Evolutionary conservation across 106 monocot genomes (phyloP).

Genomic region (Dactylorhiza incarnata): DNA sequence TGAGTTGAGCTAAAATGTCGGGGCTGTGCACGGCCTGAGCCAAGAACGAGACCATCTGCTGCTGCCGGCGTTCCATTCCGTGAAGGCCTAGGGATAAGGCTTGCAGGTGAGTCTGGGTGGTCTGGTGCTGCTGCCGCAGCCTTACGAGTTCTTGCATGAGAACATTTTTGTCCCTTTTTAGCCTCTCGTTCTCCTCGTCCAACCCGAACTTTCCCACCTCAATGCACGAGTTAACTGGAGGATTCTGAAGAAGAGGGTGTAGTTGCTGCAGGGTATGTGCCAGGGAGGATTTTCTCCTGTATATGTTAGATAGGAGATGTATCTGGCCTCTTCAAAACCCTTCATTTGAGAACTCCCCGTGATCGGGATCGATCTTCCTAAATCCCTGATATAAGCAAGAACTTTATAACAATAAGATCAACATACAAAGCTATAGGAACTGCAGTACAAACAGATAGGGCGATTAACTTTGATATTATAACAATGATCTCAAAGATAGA

Average conservation of each 20-base stretch:
- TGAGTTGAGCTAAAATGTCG: constrained; percentile 22
- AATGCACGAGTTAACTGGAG: constrained; percentile 30
- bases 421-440: too few species aligned
- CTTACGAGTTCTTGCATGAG: constrained; percentile 73
- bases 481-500: too few species aligned
- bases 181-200: constrained; percentile 54
- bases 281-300: constrained; percentile 34
- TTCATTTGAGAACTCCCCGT: constrained; percentile 80
- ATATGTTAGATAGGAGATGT: constrained; percentile 62
- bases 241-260: constrained; percentile 5
- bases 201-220: constrained; percentile 64
- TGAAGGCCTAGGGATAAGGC: constrained; percentile 56
- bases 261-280: constrained; percentile 8
- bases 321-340: constrained; percentile 65
- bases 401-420: background rate
- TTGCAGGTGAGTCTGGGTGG: constrained; percentile 30
- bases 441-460: too few species aligned
- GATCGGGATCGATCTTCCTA: constrained; percentile 74
- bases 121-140: constrained; percentile 82
- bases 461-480: too few species aligned
- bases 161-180: constrained; percentile 63
- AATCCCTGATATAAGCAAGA: constrained; percentile 44
- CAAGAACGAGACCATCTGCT: constrained; percentile 74
- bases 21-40: constrained; percentile 68
- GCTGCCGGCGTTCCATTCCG: constrained; percentile 67